phyloP scores from a whole-genome alignment of 805 yeast genomes.

The Ogataea pini region DNA sequence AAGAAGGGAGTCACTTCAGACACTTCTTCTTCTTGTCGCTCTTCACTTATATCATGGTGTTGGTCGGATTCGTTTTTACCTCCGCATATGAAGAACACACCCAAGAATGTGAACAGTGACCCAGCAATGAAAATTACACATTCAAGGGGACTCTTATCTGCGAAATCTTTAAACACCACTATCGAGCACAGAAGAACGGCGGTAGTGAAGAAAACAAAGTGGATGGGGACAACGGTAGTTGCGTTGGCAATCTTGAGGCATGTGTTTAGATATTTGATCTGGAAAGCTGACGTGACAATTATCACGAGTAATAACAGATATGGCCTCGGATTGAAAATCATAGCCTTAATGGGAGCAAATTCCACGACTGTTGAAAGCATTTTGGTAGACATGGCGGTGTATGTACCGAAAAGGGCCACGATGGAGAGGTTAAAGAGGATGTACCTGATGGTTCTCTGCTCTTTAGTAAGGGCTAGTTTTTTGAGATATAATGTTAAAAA shows the following conservation, averaged over 20 bases:
- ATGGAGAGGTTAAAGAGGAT: slow-evolving; percentile 36
- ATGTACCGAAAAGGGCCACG: slow-evolving; percentile 49
- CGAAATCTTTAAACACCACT: slow-evolving; percentile 43
- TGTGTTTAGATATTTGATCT: slow-evolving; percentile 40
- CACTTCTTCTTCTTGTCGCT: background rate
- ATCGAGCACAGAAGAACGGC: slow-evolving; percentile 46
- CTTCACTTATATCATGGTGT: background rate
- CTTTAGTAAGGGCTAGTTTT: slow-evolving; percentile 3
- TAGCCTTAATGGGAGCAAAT: slow-evolving; percentile 26
- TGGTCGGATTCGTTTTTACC: slow-evolving; percentile 9
- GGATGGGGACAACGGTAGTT: slow-evolving; percentile 50
- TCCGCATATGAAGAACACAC: slow-evolving; percentile 42
- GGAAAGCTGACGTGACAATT: slow-evolving; percentile 41
- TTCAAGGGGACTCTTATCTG: slow-evolving; percentile 27
- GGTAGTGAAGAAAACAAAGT: slow-evolving; percentile 48
- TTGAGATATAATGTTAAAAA: slow-evolving; percentile 17
- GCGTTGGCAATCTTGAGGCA: slow-evolving; percentile 43
- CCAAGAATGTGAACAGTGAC: slow-evolving; percentile 39
- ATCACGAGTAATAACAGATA: slow-evolving; percentile 36
- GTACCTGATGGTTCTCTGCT: slow-evolving; percentile 16
- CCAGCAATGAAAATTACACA: slow-evolving; percentile 35
- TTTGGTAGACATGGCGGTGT: slow-evolving; percentile 48
- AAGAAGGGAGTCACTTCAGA: slow-evolving; percentile 1
- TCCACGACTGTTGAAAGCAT: slow-evolving; percentile 37
- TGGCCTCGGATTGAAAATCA: slow-evolving; percentile 31